Evolutionary conservation across 78 protist species (phyloP).

Genomic region (Dictyostelium citrinum): DNA sequence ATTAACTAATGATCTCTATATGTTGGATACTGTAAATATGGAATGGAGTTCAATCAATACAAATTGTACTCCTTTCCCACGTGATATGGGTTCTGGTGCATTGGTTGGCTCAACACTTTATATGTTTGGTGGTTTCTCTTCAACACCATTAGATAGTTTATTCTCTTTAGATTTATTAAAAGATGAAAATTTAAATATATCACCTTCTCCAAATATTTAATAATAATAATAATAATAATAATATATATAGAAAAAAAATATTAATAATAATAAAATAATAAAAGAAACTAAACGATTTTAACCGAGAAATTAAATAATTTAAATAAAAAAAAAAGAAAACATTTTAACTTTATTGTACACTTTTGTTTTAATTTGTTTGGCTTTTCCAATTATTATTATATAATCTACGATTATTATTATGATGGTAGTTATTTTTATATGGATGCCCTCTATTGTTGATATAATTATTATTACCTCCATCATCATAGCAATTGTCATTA

Average conservation of each 20-base stretch:
- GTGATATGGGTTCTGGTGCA: constrained; percentile 66
- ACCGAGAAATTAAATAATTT: neutral
- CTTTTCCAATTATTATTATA: neutral
- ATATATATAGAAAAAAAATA: neutral
- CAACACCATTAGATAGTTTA: neutral
- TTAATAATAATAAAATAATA: neutral
- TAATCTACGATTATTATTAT: neutral
- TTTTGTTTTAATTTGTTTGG: neutral
- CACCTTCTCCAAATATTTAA: neutral
- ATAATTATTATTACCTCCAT: neutral
- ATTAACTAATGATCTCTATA: constrained; percentile 45
- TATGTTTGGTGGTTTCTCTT: constrained; percentile 60
- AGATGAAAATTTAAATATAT: neutral
- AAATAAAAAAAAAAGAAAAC: neutral
- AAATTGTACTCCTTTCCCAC: constrained; percentile 34
- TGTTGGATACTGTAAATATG: constrained; percentile 73
- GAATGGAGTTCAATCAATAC: constrained; percentile 25
- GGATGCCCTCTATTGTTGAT: neutral
- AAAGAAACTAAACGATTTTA: neutral
- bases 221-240: no score
- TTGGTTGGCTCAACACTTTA: constrained; percentile 49
- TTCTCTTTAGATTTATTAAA: neutral
- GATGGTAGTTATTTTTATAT: neutral
- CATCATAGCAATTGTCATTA: neutral
- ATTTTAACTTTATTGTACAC: neutral